A percentile compares a stretch with the other conserved stretches of the same genome.
These are phyloP conservation scores for Ambrosia hybrid DNA, from an alignment of 140 eudicot species.

Conservation along the genomic window DNA sequence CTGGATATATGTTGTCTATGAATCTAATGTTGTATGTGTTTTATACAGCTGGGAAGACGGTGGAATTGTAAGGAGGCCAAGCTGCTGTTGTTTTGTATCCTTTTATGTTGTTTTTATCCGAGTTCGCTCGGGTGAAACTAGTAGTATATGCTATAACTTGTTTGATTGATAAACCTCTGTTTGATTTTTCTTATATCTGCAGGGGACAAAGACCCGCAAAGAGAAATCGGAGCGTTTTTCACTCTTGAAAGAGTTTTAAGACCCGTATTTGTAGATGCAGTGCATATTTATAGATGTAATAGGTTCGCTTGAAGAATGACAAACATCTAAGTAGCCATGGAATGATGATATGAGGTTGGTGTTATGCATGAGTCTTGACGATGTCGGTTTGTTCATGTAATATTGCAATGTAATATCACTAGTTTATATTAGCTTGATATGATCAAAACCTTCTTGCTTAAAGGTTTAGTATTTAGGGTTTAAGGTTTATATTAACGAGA, in stretches of 20 bases:
- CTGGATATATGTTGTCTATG: neutral
- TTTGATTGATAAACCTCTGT: conserved; percentile 9
- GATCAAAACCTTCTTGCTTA: neutral
- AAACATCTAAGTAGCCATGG: neutral
- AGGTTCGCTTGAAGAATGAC: neutral
- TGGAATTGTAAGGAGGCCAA: conserved; percentile 47
- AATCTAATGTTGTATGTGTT: conserved; percentile 30
- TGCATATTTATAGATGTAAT: neutral
- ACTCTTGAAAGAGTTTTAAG: neutral
- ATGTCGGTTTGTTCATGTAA: neutral
- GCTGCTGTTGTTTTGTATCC: conserved; percentile 45
- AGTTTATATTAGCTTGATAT: neutral
- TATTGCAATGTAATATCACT: neutral
- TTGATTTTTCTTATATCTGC: conserved; percentile 18
- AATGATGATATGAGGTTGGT: conserved; percentile 15
- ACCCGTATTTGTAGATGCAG: neutral
- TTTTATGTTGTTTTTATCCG: neutral
- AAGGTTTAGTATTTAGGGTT: neutral
- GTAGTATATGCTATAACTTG: neutral
- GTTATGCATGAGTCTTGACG: neutral
- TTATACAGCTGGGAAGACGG: conserved; percentile 31
- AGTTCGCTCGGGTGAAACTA: neutral
- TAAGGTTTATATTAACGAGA: too few species aligned
- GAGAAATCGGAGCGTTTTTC: neutral
- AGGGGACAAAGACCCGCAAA: conserved; percentile 23